A percentile compares a stretch with the other conserved stretches of the same genome.
Evolutionary conservation across 257 asterid genomes (phyloP).

Genomic region (Plectranthus barbatus): DNA sequence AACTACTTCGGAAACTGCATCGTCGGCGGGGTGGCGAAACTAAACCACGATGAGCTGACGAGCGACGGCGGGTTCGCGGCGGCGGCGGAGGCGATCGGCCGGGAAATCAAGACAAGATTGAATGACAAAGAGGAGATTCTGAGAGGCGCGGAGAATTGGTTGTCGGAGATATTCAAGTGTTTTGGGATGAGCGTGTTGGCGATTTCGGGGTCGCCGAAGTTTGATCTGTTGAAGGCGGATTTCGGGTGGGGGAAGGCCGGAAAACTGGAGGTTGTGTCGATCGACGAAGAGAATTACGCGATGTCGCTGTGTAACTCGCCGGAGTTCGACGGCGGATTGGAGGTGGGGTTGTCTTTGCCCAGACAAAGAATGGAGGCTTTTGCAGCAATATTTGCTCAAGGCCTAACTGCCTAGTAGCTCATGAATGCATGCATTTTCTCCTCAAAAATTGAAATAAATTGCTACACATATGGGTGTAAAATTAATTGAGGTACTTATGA

Average conservation of each 20-base stretch:
- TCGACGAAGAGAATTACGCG: constrained; percentile 10
- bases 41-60: not conserved
- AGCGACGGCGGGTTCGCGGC: too few relatives aligned
- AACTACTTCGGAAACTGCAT: constrained; percentile 34
- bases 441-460: too few relatives aligned
- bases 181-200: constrained; percentile 1
- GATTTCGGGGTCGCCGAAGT: constrained; percentile 35
- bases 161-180: not conserved
- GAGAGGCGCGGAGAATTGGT: constrained; percentile 23
- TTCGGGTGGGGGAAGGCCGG: constrained; percentile 36
- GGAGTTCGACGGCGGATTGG: constrained; percentile 25
- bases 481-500: too few relatives aligned
- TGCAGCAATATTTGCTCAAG: constrained; percentile 4
- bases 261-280: constrained; percentile 21
- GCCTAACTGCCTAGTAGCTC: too few relatives aligned
- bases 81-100: constrained; percentile 19
- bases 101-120: constrained; percentile 11
- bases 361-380: constrained; percentile 27
- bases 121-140: constrained; percentile 1
- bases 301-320: constrained; percentile 22
- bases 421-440: too few relatives aligned
- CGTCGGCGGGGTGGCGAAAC: constrained; percentile 4
- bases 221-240: constrained; percentile 15
- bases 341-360: constrained; percentile 32
- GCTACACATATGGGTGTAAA: too few relatives aligned